phyloP scores from a whole-genome alignment of 2,329 filamentous ascomycete genomes.

The Biscogniauxia marginata region DNA sequence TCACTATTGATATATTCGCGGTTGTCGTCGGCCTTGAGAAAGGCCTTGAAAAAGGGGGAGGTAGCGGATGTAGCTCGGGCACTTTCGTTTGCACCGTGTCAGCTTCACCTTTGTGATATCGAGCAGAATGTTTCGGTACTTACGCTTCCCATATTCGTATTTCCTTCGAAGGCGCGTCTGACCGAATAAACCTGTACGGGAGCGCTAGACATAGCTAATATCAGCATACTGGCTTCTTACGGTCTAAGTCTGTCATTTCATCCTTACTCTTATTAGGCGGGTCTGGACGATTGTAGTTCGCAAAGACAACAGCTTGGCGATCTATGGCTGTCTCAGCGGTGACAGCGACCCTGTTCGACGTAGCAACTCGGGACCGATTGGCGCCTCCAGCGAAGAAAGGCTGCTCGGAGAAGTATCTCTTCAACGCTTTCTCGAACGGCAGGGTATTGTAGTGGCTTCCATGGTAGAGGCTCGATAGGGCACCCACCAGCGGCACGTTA shows the following conservation, averaged over 20 bases:
- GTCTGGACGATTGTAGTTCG: slow-evolving; percentile 34
- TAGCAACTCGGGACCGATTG: slow-evolving; percentile 23
- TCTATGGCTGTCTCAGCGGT: slow-evolving; percentile 25
- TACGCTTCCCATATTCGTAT: slow-evolving; percentile 34
- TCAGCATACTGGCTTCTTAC: too few relatives aligned
- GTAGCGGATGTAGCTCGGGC: slow-evolving; percentile 32
- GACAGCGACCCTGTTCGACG: slow-evolving; percentile 30
- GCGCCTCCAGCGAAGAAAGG: slow-evolving; percentile 30
- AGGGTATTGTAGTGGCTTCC: slow-evolving; percentile 33
- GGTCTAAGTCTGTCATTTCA: too few relatives aligned
- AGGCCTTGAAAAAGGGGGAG: slow-evolving; percentile 31
- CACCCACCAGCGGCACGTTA: slow-evolving; percentile 28
- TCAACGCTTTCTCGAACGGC: slow-evolving; percentile 27
- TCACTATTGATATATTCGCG: slow-evolving; percentile 26
- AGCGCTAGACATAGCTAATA: slow-evolving; percentile 12
- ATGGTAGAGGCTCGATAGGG: slow-evolving; percentile 31
- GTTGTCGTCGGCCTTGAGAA: slow-evolving; percentile 27
- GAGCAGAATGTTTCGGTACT: slow-evolving; percentile 12
- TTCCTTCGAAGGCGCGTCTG: slow-evolving; percentile 28
- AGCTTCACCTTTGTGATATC: background rate
- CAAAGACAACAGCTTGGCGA: slow-evolving; percentile 29
- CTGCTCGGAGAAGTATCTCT: slow-evolving; percentile 29
- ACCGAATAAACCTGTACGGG: slow-evolving; percentile 29
- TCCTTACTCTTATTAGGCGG: slow-evolving; percentile 20
- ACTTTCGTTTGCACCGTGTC: slow-evolving; percentile 14